phyloP scores from a whole-genome alignment of 2,329 filamentous ascomycete genomes.

The Colletotrichum agaves region DNA sequence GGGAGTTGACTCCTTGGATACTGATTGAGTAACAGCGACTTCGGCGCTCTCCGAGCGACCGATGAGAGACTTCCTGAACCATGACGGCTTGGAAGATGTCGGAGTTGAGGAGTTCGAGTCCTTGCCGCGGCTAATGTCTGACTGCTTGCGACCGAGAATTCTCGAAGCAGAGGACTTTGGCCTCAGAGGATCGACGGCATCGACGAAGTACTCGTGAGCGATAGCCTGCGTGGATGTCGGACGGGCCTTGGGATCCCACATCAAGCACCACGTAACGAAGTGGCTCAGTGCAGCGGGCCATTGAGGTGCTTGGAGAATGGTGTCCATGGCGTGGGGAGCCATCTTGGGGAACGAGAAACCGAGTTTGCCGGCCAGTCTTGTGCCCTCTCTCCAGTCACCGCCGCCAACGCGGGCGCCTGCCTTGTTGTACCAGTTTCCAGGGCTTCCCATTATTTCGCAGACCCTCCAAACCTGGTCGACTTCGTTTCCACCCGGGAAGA shows the following conservation, averaged over 20 bases:
- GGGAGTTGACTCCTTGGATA: conserved; percentile 59
- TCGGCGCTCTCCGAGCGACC: conserved; percentile 78
- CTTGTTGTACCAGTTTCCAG: conserved; percentile 98
- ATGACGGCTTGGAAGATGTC: conserved; percentile 86
- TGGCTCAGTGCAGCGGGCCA: conserved; percentile 90
- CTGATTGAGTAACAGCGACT: conserved; percentile 59
- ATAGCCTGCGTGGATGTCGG: conserved; percentile 95
- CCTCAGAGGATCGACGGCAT: conserved; percentile 90
- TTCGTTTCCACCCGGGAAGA: conserved; percentile 98
- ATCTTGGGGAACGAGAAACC: conserved; percentile 99
- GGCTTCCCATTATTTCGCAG: conserved; percentile 99
- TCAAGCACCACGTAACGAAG: conserved; percentile 98
- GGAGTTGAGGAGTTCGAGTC: conserved; percentile 68
- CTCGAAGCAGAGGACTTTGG: conserved; percentile 91
- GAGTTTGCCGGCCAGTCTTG: conserved; percentile 90
- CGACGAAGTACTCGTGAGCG: conserved; percentile 92
- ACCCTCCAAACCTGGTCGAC: conserved; percentile 99
- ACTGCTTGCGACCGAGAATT: conserved; percentile 89
- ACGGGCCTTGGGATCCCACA: conserved; percentile 96
- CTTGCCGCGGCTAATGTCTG: conserved; percentile 77
- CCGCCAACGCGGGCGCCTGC: conserved; percentile 86
- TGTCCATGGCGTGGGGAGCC: conserved; percentile 97
- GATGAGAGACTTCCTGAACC: conserved; percentile 96
- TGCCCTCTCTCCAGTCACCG: conserved; percentile 97
- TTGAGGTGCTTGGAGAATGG: conserved; percentile 87